Conservation (phyloP, 768 basidiomycete species). For the Lactarius hengduanensis region DNA sequence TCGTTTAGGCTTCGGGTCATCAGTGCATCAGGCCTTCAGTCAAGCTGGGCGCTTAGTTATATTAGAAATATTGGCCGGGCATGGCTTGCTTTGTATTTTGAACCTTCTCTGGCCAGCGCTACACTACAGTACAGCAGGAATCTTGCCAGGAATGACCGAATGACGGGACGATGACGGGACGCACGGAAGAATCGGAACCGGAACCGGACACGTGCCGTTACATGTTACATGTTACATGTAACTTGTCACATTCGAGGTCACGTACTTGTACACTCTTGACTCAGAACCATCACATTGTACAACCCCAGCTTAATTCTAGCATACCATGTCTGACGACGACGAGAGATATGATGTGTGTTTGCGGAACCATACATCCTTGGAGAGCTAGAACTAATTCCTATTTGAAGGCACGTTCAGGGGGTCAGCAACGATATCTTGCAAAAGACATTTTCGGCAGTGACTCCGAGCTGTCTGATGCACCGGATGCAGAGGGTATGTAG, state of each 20-base stretch:
- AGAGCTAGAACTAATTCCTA: not conserved
- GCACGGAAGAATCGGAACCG: too few relatives aligned
- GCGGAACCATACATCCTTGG: not conserved
- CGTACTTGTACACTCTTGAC: not conserved
- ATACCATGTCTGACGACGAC: slow-evolving; percentile 24
- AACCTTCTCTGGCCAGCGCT: too few relatives aligned
- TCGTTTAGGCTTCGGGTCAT: too few relatives aligned
- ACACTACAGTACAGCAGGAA: too few relatives aligned
- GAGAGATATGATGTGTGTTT: slow-evolving; percentile 15
- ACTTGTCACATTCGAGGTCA: not conserved
- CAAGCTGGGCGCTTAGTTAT: too few relatives aligned
- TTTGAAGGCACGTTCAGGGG: slow-evolving; percentile 13
- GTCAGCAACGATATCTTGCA: slow-evolving; percentile 24
- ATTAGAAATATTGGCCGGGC: too few relatives aligned
- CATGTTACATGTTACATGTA: not conserved
- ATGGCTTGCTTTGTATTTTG: too few relatives aligned
- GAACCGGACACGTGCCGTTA: not conserved
- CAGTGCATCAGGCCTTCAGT: too few relatives aligned
- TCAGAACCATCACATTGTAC: not conserved
- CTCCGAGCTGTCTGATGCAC: slow-evolving; percentile 25
- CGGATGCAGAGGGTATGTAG: slow-evolving; percentile 22
- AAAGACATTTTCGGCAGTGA: slow-evolving; percentile 27
- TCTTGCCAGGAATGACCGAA: too few relatives aligned
- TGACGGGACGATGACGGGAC: too few relatives aligned
- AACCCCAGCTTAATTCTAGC: not conserved